These are phyloP conservation scores for Alternaria panax DNA, from an alignment of 2,329 filamentous ascomycete genomes.

Conservation along the genomic window DNA sequence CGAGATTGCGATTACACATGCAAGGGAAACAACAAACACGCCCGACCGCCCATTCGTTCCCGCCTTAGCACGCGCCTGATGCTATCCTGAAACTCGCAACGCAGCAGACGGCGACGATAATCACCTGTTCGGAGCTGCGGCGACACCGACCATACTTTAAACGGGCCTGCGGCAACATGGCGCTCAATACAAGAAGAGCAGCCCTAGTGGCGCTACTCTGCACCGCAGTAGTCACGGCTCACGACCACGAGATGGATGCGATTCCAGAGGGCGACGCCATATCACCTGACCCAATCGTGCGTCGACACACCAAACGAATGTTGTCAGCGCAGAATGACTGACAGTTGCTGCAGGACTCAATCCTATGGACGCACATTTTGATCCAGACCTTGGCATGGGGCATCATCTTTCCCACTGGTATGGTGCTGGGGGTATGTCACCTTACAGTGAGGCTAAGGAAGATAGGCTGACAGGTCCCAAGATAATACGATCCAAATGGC, in stretches of 20 bases:
- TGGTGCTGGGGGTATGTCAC: slow-evolving; percentile 84
- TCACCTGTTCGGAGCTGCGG: slow-evolving; percentile 8
- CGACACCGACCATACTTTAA: slow-evolving; percentile 1
- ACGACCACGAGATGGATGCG: slow-evolving; percentile 52
- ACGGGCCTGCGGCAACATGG: slow-evolving; percentile 21
- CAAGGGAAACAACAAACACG: slow-evolving; percentile 21
- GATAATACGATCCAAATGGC: slow-evolving; percentile 91
- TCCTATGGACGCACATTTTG: slow-evolving; percentile 93
- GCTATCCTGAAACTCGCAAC: slow-evolving; percentile 25
- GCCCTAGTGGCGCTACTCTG: slow-evolving; percentile 35
- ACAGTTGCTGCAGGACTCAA: slow-evolving; percentile 66
- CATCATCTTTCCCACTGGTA: slow-evolving; percentile 89
- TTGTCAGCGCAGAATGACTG: slow-evolving; percentile 14
- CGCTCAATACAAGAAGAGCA: slow-evolving; percentile 15
- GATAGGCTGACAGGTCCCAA: slow-evolving; percentile 48
- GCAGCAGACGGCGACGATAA: slow-evolving; percentile 23
- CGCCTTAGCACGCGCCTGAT: slow-evolving; percentile 7
- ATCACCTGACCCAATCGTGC: slow-evolving; percentile 48
- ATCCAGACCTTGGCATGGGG: slow-evolving; percentile 88
- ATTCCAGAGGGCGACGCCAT: slow-evolving; percentile 50
- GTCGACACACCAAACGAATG: slow-evolving; percentile 2
- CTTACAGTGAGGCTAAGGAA: too few species aligned
- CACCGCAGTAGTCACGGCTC: slow-evolving; percentile 39
- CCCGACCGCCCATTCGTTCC: background rate
- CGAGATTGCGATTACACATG: slow-evolving; percentile 24